Evolutionary conservation across 768 basidiomycete genomes (phyloP).

Genomic region (Chalciporus sphaerocephalus): DNA sequence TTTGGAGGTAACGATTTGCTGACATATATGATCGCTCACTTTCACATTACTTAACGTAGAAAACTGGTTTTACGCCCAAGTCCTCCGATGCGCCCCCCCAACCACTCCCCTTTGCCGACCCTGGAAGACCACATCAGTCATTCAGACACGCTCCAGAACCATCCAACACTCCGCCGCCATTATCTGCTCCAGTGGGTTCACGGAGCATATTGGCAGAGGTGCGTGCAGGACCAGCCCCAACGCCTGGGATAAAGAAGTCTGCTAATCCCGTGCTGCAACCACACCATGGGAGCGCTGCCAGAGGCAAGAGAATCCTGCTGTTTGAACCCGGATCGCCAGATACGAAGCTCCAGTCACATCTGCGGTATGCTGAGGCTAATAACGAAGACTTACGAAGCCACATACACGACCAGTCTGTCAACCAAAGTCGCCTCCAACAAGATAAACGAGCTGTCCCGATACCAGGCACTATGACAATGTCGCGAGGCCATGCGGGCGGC

Average conservation of each 20-base stretch:
- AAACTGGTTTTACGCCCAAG: constrained; percentile 43
- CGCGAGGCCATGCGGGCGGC: constrained; percentile 41
- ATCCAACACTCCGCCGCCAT: constrained; percentile 36
- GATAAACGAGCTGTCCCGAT: constrained; percentile 20
- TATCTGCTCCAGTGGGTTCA: constrained; percentile 66
- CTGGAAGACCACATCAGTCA: constrained; percentile 35
- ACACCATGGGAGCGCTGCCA: constrained; percentile 32
- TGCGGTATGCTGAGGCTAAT: constrained; percentile 30
- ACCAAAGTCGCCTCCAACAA: constrained; percentile 7
- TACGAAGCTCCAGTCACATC: constrained; percentile 22
- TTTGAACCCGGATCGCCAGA: constrained; percentile 35
- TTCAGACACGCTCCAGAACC: constrained; percentile 53
- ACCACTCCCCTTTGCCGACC: constrained; percentile 14
- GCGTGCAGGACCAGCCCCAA: constrained; percentile 45
- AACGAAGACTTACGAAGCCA: constrained; percentile 11
- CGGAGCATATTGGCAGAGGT: constrained; percentile 70
- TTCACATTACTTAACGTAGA: constrained; percentile 30
- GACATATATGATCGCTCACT: neutral
- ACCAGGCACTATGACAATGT: constrained; percentile 41
- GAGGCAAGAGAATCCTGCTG: constrained; percentile 26
- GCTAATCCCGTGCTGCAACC: constrained; percentile 31
- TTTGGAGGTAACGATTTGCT: constrained; percentile 49
- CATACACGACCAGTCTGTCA: constrained; percentile 13
- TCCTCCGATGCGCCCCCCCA: constrained; percentile 26
- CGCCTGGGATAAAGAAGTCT: constrained; percentile 15